phyloP scores from a whole-genome alignment of 2,329 filamentous ascomycete species.

The Amylocarpus encephaloides region DNA sequence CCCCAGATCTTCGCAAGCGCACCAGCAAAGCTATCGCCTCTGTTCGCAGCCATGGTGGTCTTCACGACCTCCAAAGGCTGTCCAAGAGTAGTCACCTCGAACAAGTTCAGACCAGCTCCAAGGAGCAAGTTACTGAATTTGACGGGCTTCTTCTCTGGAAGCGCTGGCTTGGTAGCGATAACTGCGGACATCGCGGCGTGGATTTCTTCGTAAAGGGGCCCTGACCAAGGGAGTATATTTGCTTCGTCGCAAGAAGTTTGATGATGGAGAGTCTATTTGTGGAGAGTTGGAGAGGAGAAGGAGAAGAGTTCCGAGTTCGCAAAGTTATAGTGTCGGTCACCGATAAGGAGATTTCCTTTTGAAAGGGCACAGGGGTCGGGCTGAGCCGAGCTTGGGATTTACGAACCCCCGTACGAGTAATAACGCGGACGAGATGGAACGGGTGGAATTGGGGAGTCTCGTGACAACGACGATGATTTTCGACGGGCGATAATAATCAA shows the following conservation, averaged over 20 bases:
- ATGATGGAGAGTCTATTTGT: conserved; percentile 2
- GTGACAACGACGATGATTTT: background rate
- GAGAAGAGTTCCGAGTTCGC: conserved; percentile 2
- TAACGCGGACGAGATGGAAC: too few species aligned
- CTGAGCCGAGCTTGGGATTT: conserved; percentile 6
- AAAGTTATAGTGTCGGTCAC: background rate
- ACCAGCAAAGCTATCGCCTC: conserved; percentile 75
- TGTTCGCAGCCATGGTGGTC: conserved; percentile 98
- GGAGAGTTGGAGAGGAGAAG: background rate
- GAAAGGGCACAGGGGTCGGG: background rate
- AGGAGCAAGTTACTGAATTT: conserved; percentile 97
- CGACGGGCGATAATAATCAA: background rate
- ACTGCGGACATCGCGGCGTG: conserved; percentile 57
- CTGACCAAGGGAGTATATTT: conserved; percentile 95
- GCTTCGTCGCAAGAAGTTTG: conserved; percentile 66
- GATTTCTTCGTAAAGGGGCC: conserved; percentile 58
- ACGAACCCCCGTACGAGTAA: too few species aligned
- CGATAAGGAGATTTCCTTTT: conserved; percentile 5
- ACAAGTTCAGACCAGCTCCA: conserved; percentile 32
- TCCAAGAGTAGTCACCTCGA: conserved; percentile 49
- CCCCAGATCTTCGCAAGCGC: conserved; percentile 86
- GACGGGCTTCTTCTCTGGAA: conserved; percentile 94
- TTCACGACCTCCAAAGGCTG: conserved; percentile 97
- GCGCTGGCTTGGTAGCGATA: conserved; percentile 45
- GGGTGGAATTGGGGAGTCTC: background rate